Base-by-base conservation (phyloP, 176 grass and related monocot genomes). In the Aegilops sharonensis region DNA sequence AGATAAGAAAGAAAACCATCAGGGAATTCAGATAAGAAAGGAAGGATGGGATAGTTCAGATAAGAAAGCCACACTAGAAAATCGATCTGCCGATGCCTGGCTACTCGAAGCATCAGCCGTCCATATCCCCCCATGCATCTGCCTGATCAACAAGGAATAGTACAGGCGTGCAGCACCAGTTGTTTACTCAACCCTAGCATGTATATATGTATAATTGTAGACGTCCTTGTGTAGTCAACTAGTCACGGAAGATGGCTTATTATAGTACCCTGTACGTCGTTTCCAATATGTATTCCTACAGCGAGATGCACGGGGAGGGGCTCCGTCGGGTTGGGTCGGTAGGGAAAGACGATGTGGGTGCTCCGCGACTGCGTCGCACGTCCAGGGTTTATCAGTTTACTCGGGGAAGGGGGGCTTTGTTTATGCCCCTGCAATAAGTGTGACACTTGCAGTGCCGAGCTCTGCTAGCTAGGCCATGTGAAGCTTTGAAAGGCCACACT, bases 341-440 rank as follows among this genome's bases (percentile, higher is more conserved):
- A 66, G 60, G 25, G 27, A n/a, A 45, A 12, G n/a, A 12, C 45
- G 39, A 72, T 8, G 48, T 81, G 69, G 37, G 83, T 82, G 88
- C 68, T 80, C 65, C 79, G 42, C 32, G 27, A 91, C 80, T 87
- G 89, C 67, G 54, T 87, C 43, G 80, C 89, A 90, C 89, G 89
- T 84, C 89, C 42, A 74, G 77, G 69, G 69, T 59, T 81, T 76
- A 42, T 61, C 60, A 45, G 59, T 63, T 31, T n/a, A 78, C 76
- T 23, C 18, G 0, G 20, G 10, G 20, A 2, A 11, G 15, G 45
- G 1, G 45, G 31, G 3, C 1, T 78, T 84, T 78, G 62, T 88
- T 70, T 83, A 88, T 83, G 50, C 12, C 0, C 20, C n/a, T 23
- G 21, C 74, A 73, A 68, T 82, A 65, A 84, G 81, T 89, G 87